Percentiles rank a stretch among this genome's conserved stretches.
These are phyloP conservation scores for Austroboletus eburneus DNA, from an alignment of 768 basidiomycete species.

Conservation along the genomic window DNA sequence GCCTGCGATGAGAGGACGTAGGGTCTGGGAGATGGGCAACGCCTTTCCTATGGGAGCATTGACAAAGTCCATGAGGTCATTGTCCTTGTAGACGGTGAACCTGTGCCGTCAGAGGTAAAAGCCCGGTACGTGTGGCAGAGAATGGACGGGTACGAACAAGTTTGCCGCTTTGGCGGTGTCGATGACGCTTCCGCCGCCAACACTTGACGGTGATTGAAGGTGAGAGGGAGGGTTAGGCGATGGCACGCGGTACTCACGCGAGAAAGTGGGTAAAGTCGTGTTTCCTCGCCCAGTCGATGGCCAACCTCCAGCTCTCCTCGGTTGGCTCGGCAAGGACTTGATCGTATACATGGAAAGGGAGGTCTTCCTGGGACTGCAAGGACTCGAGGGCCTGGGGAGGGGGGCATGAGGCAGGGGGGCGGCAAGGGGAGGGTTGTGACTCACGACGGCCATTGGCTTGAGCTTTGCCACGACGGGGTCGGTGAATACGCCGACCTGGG, in stretches of 20 bases:
- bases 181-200: slow-evolving; percentile 93
- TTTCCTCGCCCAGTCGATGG: slow-evolving; percentile 82
- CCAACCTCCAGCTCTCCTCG: slow-evolving; percentile 82
- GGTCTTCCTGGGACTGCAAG: slow-evolving; percentile 70
- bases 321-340: slow-evolving; percentile 87
- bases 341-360: slow-evolving; percentile 80
- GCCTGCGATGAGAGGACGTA: slow-evolving; percentile 85
- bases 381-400: slow-evolving; percentile 62
- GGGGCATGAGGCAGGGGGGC: not conserved
- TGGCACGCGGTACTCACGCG: slow-evolving; percentile 51
- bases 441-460: slow-evolving; percentile 75
- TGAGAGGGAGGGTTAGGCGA: not conserved
- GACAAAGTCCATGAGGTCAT: slow-evolving; percentile 93
- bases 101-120: too few relatives aligned
- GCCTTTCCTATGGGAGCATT: slow-evolving; percentile 96
- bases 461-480: slow-evolving; percentile 82
- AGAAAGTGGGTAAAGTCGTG: slow-evolving; percentile 93
- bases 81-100: slow-evolving; percentile 87
- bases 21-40: slow-evolving; percentile 65
- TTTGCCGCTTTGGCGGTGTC: slow-evolving; percentile 97
- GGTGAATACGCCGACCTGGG: slow-evolving; percentile 88
- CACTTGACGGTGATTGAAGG: slow-evolving; percentile 38
- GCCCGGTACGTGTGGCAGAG: not conserved
- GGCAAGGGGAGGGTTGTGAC: slow-evolving; percentile 26
- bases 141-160: slow-evolving; percentile 46